Percentiles rank a stretch among this genome's conserved stretches.
These are phyloP conservation scores for Wickerhamiella cacticola DNA, from an alignment of 805 yeast genomes.

Conservation along the genomic window DNA sequence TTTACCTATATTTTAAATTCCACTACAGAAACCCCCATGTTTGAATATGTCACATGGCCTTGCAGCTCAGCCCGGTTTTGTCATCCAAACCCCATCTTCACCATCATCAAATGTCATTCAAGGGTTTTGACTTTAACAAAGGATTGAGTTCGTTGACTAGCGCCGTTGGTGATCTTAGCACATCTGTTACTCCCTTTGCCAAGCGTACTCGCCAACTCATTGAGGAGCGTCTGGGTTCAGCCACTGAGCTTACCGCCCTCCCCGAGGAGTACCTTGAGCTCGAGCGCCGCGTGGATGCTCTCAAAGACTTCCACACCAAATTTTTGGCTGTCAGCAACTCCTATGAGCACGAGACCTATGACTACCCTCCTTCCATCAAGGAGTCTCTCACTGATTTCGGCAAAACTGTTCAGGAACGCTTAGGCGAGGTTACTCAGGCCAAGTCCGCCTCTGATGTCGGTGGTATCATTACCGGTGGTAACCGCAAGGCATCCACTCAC, in stretches of 20 bases:
- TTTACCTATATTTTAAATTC: too few species aligned
- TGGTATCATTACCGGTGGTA: conserved; percentile 39
- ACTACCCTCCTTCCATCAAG: conserved; percentile 63
- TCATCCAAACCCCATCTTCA: background rate
- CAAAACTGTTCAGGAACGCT: conserved; percentile 50
- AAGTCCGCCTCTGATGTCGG: conserved; percentile 74
- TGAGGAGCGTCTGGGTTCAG: conserved; percentile 69
- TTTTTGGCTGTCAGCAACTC: conserved; percentile 42
- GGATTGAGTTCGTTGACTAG: conserved; percentile 29
- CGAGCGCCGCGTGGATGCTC: conserved; percentile 60
- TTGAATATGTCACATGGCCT: conserved; percentile 1
- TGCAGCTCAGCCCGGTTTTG: conserved; percentile 2
- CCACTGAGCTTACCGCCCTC: conserved; percentile 70
- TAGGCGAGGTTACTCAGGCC: conserved; percentile 57
- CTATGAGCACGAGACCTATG: conserved; percentile 69
- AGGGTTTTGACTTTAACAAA: conserved; percentile 30
- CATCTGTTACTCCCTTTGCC: conserved; percentile 56
- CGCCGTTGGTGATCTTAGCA: conserved; percentile 28
- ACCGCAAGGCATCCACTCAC: conserved; percentile 38
- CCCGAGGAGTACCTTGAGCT: conserved; percentile 71
- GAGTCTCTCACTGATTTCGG: conserved; percentile 69
- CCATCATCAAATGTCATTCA: conserved; percentile 9
- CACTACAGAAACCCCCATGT: too few species aligned
- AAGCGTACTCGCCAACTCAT: conserved; percentile 68
- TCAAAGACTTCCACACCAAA: conserved; percentile 53